A percentile compares a stretch with the other conserved stretches of the same genome.
Conservation (phyloP, 2,329 filamentous ascomycete genomes). For the Aspergillus ibericus region DNA sequence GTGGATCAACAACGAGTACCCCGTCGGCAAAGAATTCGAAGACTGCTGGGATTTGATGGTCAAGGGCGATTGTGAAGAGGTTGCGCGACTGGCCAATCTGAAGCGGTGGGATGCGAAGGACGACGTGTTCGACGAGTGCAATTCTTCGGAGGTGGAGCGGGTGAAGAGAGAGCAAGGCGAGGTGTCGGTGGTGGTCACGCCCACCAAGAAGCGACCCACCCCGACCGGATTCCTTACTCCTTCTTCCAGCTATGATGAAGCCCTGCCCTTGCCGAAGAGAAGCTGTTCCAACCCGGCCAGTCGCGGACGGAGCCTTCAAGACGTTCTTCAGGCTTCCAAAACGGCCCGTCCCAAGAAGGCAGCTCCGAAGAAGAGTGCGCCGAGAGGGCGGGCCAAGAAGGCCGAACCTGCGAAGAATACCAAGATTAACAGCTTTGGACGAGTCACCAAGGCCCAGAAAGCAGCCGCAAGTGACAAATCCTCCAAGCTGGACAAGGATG, state of each 20-base stretch:
- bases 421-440: constrained; percentile 35
- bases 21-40: constrained; percentile 79
- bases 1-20: constrained; percentile 91
- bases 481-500: constrained; percentile 26
- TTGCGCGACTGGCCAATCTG: constrained; percentile 70
- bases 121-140: constrained; percentile 45
- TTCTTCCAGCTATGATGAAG: constrained; percentile 41
- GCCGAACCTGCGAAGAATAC: constrained; percentile 23
- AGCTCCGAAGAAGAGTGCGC: constrained; percentile 24
- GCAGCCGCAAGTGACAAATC: constrained; percentile 23
- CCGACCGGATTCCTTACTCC: constrained; percentile 44
- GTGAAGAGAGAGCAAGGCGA: constrained; percentile 40
- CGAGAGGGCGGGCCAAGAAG: constrained; percentile 27
- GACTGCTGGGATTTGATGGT: constrained; percentile 93
- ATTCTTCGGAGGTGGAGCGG: constrained; percentile 46
- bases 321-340: constrained; percentile 24
- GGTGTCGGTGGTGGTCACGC: constrained; percentile 43
- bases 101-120: constrained; percentile 57
- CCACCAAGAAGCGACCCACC: constrained; percentile 37
- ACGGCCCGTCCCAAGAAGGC: constrained; percentile 17
- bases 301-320: constrained; percentile 28
- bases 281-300: constrained; percentile 32
- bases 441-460: constrained; percentile 34
- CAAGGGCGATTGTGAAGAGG: constrained; percentile 80
- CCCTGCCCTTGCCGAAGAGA: constrained; percentile 20